Conservation (phyloP, 371 early-diverging fungal species). For the Lichtheimia ornata region DNA sequence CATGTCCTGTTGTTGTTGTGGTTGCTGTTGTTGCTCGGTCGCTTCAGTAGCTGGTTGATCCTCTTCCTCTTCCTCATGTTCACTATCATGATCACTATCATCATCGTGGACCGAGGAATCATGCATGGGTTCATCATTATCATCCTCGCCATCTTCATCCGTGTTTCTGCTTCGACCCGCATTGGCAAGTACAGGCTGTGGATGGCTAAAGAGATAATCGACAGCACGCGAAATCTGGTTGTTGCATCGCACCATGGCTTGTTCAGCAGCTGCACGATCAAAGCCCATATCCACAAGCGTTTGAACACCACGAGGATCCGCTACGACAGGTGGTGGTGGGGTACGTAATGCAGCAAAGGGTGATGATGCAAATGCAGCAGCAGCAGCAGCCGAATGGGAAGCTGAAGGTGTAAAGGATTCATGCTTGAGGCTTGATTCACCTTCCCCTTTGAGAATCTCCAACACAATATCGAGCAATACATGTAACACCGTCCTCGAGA, state of each 20-base stretch:
- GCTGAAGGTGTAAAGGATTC: slow-evolving; percentile 17
- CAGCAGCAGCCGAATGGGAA: neutral
- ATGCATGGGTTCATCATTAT: neutral
- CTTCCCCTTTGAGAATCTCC: slow-evolving; percentile 75
- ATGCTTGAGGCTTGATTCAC: slow-evolving; percentile 47
- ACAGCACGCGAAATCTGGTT: slow-evolving; percentile 88
- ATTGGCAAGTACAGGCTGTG: slow-evolving; percentile 41
- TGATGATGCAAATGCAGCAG: slow-evolving; percentile 18
- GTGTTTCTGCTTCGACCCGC: slow-evolving; percentile 3
- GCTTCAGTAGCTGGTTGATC: slow-evolving; percentile 3
- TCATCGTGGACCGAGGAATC: neutral
- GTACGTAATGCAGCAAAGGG: slow-evolving; percentile 39
- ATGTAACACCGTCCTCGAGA: slow-evolving; percentile 52
- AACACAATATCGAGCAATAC: slow-evolving; percentile 57
- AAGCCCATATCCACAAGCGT: slow-evolving; percentile 92
- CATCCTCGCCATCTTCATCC: neutral
- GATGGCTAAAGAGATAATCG: slow-evolving; percentile 88
- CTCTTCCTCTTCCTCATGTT: slow-evolving; percentile 11
- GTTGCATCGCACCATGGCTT: slow-evolving; percentile 74
- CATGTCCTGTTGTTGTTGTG: neutral
- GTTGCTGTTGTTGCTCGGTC: neutral
- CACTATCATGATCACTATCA: neutral
- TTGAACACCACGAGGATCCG: slow-evolving; percentile 68
- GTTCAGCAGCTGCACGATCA: slow-evolving; percentile 77
- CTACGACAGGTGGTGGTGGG: slow-evolving; percentile 26